Conservation (phyloP, 208 protist genomes). For the Tetramitus jugosus region DNA sequence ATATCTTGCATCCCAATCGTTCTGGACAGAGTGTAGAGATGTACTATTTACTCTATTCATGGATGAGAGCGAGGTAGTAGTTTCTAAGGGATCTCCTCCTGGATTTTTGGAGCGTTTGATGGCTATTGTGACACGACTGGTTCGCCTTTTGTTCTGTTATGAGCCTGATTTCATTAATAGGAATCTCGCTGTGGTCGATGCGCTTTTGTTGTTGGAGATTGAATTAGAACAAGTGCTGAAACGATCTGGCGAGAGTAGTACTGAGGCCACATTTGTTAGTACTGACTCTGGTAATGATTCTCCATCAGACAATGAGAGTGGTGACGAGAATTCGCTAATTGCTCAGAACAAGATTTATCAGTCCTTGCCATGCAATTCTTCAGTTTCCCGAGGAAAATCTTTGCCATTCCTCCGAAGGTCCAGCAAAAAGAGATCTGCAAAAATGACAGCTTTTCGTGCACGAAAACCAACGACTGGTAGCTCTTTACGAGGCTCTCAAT, state of each 20-base stretch:
- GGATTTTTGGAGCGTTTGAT: neutral
- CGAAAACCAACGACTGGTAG: neutral
- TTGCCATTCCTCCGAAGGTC: neutral
- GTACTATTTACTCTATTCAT: slow-evolving; percentile 8
- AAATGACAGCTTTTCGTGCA: neutral
- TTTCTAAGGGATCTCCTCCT: neutral
- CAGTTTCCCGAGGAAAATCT: neutral
- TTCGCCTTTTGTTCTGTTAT: slow-evolving; percentile 5
- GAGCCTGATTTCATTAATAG: slow-evolving; percentile 2
- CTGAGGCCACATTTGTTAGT: neutral
- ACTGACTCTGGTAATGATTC: neutral
- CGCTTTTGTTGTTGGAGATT: neutral
- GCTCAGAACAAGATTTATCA: slow-evolving; percentile 18
- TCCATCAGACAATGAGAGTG: neutral
- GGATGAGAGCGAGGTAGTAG: neutral
- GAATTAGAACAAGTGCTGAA: slow-evolving; percentile 14
- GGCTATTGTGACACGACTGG: neutral
- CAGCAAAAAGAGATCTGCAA: neutral
- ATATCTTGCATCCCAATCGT: neutral
- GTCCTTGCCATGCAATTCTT: neutral
- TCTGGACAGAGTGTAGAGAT: slow-evolving; percentile 17
- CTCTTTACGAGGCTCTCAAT: neutral
- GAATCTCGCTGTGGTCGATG: neutral
- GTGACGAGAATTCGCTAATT: neutral
- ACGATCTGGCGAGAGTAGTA: neutral